Percentiles rank a stretch among this genome's conserved stretches.
Conservation (phyloP, 257 asterid species). For the Petunia secreta region DNA sequence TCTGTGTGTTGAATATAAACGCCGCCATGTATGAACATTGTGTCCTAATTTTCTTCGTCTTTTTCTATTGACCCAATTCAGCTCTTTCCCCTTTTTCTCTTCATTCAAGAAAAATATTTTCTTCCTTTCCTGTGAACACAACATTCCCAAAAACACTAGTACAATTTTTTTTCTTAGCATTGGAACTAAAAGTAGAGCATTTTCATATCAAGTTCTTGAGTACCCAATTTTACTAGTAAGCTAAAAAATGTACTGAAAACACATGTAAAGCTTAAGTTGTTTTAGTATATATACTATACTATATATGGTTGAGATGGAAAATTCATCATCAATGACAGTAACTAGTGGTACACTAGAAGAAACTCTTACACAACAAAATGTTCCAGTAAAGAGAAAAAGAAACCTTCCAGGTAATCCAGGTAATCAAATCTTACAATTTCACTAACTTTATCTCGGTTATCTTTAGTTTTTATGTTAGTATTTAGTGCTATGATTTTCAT, state of each 20-base stretch:
- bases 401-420: slow-evolving; percentile 99
- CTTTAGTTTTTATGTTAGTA: too few species aligned
- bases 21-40: slow-evolving; percentile 39
- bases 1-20: slow-evolving; percentile 19
- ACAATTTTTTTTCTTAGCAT: not conserved
- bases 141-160: slow-evolving; percentile 26
- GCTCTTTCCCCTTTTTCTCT: slow-evolving; percentile 40
- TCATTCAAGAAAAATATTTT: slow-evolving; percentile 29
- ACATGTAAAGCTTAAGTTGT: not conserved
- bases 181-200: not conserved
- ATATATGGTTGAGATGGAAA: slow-evolving; percentile 48
- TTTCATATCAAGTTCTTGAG: not conserved
- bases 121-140: slow-evolving; percentile 22
- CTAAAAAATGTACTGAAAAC: not conserved
- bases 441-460: not conserved
- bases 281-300: not conserved
- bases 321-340: slow-evolving; percentile 39
- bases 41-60: not conserved
- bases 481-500: too few species aligned
- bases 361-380: slow-evolving; percentile 30
- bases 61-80: not conserved
- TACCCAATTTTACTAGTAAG: not conserved
- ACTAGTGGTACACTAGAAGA: slow-evolving; percentile 42
- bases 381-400: slow-evolving; percentile 64
- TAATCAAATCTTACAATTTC: not conserved